Evolutionary conservation across 1,284 basidiomycete genomes (phyloP), one percentile per base, ranked within the genome.

Genomic region (Cryptococcus sp.): DNA sequence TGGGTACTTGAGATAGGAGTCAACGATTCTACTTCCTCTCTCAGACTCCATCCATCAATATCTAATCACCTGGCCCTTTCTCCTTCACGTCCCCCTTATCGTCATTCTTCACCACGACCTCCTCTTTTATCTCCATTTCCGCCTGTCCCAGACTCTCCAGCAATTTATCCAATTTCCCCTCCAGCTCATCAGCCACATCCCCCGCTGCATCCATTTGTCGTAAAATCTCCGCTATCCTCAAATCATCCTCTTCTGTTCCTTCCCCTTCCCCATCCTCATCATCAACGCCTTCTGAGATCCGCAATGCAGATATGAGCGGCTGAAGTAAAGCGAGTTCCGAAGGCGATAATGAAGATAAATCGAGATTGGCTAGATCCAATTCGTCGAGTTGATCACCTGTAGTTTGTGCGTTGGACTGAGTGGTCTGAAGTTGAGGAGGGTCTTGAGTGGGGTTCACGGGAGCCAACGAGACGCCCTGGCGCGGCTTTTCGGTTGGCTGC

Each of bases 41-140:
- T 15, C 57, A 49, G 23, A 50, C 44, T 23, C 8, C 23, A 10
- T 30, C 44, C 44, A 13, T 34, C 10, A 6, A 6, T 34, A 30
- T 41, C 33, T 50, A 41, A 8, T 36, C 53, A 32, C 31, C 23
- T 43, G 15, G 49, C 51, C 54, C 50, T 32, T n/a, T 38, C 32
- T 47, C 49, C 41, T 13, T 48, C 31, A 82, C 76, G 36, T 65
- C 69, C 53, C 73, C 79, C 58, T 68, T 59, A 13, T 64, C 64
- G 36, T 76, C 73, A 52, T 78, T 76, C 5, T 74, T 71, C 50
- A 76, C 75, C 57, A 76, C 76, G 36, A 54, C 50, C 3, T 50
- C 56, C 38, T 8, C 48, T 15, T 35, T 38, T 14, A 68, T 61
- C 50, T 62, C 67, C 36, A 61, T 60, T 46, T 70, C 68, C 31